phyloP scores from a whole-genome alignment of 495 filamentous ascomycete genomes.

The Hyaloscypha hepaticicola region DNA sequence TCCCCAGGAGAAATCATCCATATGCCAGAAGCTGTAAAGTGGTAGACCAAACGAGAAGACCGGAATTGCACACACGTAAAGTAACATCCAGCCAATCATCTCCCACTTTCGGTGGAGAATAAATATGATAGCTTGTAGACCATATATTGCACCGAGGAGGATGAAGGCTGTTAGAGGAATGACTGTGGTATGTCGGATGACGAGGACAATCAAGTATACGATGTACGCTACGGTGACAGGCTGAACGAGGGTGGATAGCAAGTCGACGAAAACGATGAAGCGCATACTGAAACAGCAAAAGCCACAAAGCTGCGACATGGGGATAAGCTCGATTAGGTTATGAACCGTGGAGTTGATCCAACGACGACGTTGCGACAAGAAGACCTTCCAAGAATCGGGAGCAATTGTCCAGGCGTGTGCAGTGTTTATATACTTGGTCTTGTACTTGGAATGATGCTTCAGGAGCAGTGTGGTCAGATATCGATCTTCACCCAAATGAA shows the following conservation, averaged over 20 bases:
- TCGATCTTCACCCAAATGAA: constrained; percentile 93
- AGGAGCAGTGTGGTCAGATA: constrained; percentile 93
- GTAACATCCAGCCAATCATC: constrained; percentile 98
- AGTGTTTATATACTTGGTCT: constrained; percentile 93
- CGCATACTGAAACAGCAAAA: constrained; percentile 99
- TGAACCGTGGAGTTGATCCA: constrained; percentile 99
- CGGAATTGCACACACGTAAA: constrained; percentile 90
- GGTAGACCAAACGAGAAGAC: constrained; percentile 90
- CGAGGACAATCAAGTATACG: constrained; percentile 77
- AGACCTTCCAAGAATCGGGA: constrained; percentile 88
- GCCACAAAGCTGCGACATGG: constrained; percentile 89
- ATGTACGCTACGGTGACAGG: constrained; percentile 93
- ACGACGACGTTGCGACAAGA: constrained; percentile 95
- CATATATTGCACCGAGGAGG: constrained; percentile 90
- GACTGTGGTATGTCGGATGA: constrained; percentile 56
- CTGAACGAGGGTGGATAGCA: constrained; percentile 87
- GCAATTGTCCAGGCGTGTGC: constrained; percentile 96
- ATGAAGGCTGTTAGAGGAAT: constrained; percentile 85
- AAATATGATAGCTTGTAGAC: constrained; percentile 96
- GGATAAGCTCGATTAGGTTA: constrained; percentile 94
- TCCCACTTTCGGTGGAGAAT: constrained; percentile 96
- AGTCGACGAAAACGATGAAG: constrained; percentile 93
- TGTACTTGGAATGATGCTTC: constrained; percentile 89
- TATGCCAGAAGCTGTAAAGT: constrained; percentile 97
- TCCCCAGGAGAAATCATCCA: constrained; percentile 99